Conservation (phyloP, 805 yeast genomes). For the Suhomyces vadensis region DNA sequence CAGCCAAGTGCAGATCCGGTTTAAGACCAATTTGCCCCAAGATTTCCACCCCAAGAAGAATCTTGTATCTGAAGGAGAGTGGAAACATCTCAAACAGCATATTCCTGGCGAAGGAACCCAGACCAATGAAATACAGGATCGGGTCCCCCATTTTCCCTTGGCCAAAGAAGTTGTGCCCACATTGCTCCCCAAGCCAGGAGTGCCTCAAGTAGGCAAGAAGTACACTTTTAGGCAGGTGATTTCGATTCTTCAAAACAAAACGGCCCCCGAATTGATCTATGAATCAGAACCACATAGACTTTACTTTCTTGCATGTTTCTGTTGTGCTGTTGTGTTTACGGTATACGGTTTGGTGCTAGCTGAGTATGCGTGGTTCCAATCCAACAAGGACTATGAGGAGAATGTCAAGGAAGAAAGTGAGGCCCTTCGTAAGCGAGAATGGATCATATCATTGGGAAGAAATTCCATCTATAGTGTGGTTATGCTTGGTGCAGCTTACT, state of each 20-base stretch:
- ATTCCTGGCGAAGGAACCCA: constrained; percentile 57
- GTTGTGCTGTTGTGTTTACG: constrained; percentile 66
- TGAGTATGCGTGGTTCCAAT: constrained; percentile 56
- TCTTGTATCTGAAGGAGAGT: constrained; percentile 39
- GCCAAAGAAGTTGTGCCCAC: constrained; percentile 65
- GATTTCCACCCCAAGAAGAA: constrained; percentile 29
- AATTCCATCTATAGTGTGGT: constrained; percentile 31
- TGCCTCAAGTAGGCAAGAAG: constrained; percentile 65
- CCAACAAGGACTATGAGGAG: constrained; percentile 51
- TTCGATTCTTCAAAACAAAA: constrained; percentile 52
- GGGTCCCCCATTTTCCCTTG: constrained; percentile 68
- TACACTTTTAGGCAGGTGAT: constrained; percentile 63
- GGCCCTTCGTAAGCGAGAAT: constrained; percentile 43
- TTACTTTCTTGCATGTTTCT: constrained; percentile 68
- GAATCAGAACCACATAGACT: constrained; percentile 82
- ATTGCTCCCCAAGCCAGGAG: constrained; percentile 71
- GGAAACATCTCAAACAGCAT: constrained; percentile 46
- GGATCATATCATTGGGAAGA: constrained; percentile 30
- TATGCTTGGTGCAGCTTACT: constrained; percentile 31
- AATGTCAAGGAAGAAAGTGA: constrained; percentile 50
- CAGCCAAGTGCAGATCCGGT: constrained; percentile 12
- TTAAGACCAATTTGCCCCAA: constrained; percentile 32
- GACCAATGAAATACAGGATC: constrained; percentile 49
- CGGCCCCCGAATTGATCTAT: constrained; percentile 71
- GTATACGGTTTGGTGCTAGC: constrained; percentile 65